Evolutionary conservation across 371 early-diverging fungal species (phyloP).

Genomic region (Mucor velutinosus): DNA sequence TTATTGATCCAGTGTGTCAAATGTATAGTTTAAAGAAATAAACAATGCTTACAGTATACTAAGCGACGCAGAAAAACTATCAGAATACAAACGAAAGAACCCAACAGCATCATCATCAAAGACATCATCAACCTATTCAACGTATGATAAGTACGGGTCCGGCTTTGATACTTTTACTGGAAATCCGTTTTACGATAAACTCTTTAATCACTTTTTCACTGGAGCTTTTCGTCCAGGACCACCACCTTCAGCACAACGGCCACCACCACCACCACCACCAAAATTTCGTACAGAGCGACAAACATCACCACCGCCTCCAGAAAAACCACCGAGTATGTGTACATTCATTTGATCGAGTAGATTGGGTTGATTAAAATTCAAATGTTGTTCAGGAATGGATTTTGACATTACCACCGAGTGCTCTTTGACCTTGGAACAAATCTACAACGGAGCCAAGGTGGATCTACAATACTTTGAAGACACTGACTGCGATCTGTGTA

Average conservation of each 20-base stretch:
- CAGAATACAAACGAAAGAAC: background rate
- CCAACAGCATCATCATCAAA: background rate
- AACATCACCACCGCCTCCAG: background rate
- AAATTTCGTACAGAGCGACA: background rate
- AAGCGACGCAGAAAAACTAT: conserved; percentile 4
- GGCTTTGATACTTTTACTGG: no score
- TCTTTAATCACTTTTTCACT: background rate
- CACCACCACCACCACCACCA: background rate
- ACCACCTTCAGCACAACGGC: background rate
- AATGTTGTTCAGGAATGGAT: background rate
- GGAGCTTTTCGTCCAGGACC: background rate
- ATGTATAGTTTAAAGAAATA: conserved; percentile 13
- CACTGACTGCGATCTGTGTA: background rate
- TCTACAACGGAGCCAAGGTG: background rate
- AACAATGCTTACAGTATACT: conserved; percentile 9
- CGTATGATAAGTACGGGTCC: no score
- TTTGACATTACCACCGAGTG: background rate
- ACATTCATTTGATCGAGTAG: background rate
- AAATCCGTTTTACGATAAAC: background rate
- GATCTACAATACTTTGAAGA: background rate
- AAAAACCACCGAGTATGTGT: background rate
- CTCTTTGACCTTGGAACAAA: background rate
- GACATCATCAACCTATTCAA: background rate
- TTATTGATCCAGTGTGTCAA: background rate
- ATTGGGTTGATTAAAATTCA: no score